Base-by-base conservation (phyloP, 306 rosid genomes). In the Rosa lucieae region DNA sequence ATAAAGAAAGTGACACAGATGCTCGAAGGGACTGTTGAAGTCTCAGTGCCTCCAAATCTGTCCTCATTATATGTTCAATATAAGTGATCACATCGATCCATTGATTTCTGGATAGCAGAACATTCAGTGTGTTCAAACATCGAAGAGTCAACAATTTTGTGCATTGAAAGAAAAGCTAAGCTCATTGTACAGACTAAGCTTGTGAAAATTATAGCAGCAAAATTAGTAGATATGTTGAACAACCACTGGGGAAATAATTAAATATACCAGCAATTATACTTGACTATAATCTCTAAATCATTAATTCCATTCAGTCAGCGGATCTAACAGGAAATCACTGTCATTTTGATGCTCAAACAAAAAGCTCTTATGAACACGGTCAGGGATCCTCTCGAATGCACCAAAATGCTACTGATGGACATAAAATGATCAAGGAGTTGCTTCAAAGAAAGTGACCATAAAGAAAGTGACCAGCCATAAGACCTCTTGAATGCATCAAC, bases 1-100 rank as follows among this genome's bases (percentile, higher is more conserved):
- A 79, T 82, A 79, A 78, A 68, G 32, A 59, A 48, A 75, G 81
- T 75, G 2, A 63, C 42, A 12, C 73, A 48, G 23, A 78, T 85
- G 85, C 85, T 82, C 44, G 88, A 85, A 76, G 83, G 82, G 5
- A 37, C 70, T 8, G 77, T 69, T 59, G 72, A 80, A 8, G 84
- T 80, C 26, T 44, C 49, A 7, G 49, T 52, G 63, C 87, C 87
- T 2, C 87, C 85, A 58, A 23, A 18, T 21, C 85, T 77, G 9
- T 53, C 23, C 23, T 53, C 61, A 53, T 7, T 18, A 20, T 53
- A 18, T 53, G 61, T 53, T 20, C n/a, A 53, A 53, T 18, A 0
- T 8, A 6, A 18, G 61, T 53, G 23, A 53, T 29, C 29, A 29
- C 29, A 29, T 29, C 1, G 0, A 29, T 29, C 29, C 29, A 29